Evolutionary conservation across 352 stramenopile genomes (phyloP).

Genomic region (Pythium aquatile): DNA sequence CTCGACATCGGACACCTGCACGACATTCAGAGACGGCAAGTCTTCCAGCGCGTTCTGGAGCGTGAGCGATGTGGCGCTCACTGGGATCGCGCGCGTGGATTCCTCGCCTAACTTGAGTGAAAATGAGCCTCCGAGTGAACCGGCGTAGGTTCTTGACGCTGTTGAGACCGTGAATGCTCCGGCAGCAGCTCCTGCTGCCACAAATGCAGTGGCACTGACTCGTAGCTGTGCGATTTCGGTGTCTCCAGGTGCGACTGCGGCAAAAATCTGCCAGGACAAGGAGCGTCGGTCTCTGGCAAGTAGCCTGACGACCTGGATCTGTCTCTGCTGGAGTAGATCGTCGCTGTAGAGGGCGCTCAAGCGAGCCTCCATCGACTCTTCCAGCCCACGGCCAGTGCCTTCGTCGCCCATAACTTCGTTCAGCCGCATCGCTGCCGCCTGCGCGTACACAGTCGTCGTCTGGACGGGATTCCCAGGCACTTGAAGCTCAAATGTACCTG

Average conservation of each 20-base stretch:
- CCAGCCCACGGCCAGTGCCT: constrained; percentile 22
- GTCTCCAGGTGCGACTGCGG: background rate
- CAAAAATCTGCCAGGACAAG: constrained; percentile 13
- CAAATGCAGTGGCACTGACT: background rate
- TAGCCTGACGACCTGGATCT: constrained; percentile 29
- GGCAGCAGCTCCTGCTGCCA: background rate
- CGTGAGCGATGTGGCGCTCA: constrained; percentile 14
- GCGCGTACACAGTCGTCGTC: constrained; percentile 17
- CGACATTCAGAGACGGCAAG: constrained; percentile 26
- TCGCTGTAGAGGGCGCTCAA: constrained; percentile 23
- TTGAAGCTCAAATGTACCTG: constrained; percentile 31
- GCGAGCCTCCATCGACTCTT: constrained; percentile 36
- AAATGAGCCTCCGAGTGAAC: constrained; percentile 30
- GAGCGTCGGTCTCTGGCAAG: background rate
- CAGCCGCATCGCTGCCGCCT: constrained; percentile 32
- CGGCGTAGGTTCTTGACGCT: background rate
- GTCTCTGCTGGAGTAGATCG: background rate
- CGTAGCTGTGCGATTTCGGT: background rate
- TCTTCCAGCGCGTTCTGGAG: constrained; percentile 39
- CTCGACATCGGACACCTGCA: constrained; percentile 17
- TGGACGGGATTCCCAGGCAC: background rate
- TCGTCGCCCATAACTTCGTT: constrained; percentile 32
- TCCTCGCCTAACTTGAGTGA: constrained; percentile 26
- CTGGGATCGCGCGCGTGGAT: constrained; percentile 7
- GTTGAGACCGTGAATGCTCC: background rate